Evolutionary conservation across 1,284 basidiomycete genomes (phyloP), one percentile per base, ranked within the genome.

Genomic region (Pholiota adiposa): DNA sequence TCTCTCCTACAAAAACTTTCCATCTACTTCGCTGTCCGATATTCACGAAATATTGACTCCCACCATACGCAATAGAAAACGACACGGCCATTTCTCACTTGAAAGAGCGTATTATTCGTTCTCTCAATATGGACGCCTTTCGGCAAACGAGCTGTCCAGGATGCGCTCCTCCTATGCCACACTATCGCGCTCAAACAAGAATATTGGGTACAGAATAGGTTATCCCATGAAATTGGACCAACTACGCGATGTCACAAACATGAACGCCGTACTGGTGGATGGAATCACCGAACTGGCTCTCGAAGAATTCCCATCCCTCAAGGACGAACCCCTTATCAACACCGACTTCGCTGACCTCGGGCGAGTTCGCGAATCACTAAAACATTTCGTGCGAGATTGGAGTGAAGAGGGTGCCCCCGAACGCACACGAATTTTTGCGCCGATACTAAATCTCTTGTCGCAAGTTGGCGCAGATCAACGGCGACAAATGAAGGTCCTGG

Each of bases 351-450:
- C 70, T 18, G 82, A 85, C 62, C 64, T 88, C 27, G 76, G 77
- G 19, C 75, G 83, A 12, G 82, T 84, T 23, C 72, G 83, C 19
- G 84, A 88, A 67, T 70, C 83, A 2, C 66, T 90, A 61, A 88
- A 87, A 69, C 88, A 89, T 70, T 86, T 86, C 61, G 78, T 89
- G 25, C 76, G 87, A 11, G 87, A 90, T 67, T 89, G 87, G 87
- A 87, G 86, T 64, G 66, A 70, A 6, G 84, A 85, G 56, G 86
- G 87, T 0, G 66, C 70, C 1, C 51, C 55, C 9, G 87, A 89
- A 69, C 79, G 88, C 11, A 73, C 74, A 5, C 74, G 66, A 48
- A 84, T 85, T 29, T 85, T 88, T 61, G 66, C 71, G 25, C 85
- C 86, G 0, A 84, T 89, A 40, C 68, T 89, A 18, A 73, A 81